phyloP scores from a whole-genome alignment of 2,329 filamentous ascomycete species.

The Fusarium sp. region DNA sequence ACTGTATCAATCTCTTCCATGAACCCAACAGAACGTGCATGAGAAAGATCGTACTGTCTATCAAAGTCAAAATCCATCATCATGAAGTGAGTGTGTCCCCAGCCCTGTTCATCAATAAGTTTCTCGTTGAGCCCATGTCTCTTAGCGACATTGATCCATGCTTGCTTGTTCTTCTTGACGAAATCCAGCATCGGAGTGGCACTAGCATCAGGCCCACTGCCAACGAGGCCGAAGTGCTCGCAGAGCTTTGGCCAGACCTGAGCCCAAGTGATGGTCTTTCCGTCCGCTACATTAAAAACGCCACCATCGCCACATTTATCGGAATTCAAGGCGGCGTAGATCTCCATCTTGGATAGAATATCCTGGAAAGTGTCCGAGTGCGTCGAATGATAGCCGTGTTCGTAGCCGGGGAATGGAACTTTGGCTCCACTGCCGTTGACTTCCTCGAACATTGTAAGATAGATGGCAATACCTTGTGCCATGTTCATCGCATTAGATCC shows the following conservation, averaged over 20 bases:
- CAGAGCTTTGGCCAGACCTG: conserved; percentile 29
- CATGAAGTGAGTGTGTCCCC: conserved; percentile 26
- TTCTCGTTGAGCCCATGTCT: conserved; percentile 14
- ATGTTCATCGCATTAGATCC: conserved; percentile 31
- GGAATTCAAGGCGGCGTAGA: conserved; percentile 22
- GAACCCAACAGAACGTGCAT: conserved; percentile 24
- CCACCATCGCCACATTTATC: conserved; percentile 20
- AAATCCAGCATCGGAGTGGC: conserved; percentile 17
- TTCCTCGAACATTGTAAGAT: conserved; percentile 16
- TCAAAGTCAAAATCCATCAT: conserved; percentile 34
- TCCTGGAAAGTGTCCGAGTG: conserved; percentile 37
- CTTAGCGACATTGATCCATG: conserved; percentile 16
- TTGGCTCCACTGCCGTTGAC: conserved; percentile 24
- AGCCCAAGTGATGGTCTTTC: conserved; percentile 21
- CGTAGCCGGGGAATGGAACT: conserved; percentile 25
- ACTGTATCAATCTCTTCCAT: conserved; percentile 24
- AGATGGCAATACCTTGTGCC: conserved; percentile 27
- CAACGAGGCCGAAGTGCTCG: conserved; percentile 25
- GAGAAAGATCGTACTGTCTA: conserved; percentile 31
- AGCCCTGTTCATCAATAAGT: neutral
- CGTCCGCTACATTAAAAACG: conserved; percentile 30
- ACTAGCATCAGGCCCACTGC: neutral
- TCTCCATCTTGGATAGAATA: conserved; percentile 28
- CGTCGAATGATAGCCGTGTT: conserved; percentile 14
- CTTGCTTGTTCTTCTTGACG: conserved; percentile 11